These are phyloP conservation scores for Zoysia pacifica DNA, from an alignment of 176 grass and related monocot species.

Conservation along the genomic window DNA sequence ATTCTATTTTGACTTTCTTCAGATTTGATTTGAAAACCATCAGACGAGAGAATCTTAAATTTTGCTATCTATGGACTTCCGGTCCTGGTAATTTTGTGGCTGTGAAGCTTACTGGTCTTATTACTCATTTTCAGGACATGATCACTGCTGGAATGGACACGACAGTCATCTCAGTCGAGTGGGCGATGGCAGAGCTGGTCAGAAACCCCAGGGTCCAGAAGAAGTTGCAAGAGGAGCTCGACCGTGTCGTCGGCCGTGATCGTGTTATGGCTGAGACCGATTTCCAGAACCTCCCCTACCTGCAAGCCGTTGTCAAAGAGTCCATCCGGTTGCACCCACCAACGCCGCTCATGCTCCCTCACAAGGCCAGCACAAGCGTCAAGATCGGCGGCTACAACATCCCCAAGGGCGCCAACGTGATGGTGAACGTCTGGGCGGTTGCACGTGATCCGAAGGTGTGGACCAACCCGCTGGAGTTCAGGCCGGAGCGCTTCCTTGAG, in stretches of 20 bases:
- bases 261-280: constrained; percentile 52
- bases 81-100: no score
- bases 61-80: no score
- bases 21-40: no score
- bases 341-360: constrained; percentile 62
- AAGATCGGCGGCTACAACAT: constrained; percentile 60
- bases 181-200: constrained; percentile 63
- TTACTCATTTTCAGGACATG: constrained; percentile 46
- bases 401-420: constrained; percentile 52
- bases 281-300: constrained; percentile 57
- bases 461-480: constrained; percentile 54
- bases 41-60: no score
- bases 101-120: no score
- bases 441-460: constrained; percentile 54
- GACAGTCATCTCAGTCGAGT: constrained; percentile 69
- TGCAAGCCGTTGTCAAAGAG: constrained; percentile 62
- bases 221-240: constrained; percentile 63
- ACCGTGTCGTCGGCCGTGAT: constrained; percentile 44
- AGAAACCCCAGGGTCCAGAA: constrained; percentile 53
- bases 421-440: constrained; percentile 66
- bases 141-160: constrained; percentile 74
- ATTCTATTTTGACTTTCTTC: no score
- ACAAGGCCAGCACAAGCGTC: constrained; percentile 48
- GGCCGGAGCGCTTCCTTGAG: constrained; percentile 51
- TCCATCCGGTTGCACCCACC: constrained; percentile 66